phyloP scores from a whole-genome alignment of 208 protist genomes.

The Leishmania major region DNA sequence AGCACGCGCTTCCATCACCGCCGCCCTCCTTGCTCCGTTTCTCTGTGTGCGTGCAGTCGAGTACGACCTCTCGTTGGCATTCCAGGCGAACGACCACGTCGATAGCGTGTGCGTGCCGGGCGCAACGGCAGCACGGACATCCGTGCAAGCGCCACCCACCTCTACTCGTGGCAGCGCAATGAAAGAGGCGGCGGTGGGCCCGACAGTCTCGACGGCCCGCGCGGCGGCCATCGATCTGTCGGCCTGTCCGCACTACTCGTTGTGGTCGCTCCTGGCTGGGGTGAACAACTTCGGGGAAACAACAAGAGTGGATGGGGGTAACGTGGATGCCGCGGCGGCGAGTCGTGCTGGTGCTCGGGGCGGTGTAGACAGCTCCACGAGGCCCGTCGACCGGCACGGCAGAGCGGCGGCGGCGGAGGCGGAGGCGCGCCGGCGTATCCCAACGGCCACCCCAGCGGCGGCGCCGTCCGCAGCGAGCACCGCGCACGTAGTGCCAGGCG shows the following conservation, averaged over 20 bases:
- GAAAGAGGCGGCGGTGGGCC: background rate
- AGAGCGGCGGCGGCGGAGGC: background rate
- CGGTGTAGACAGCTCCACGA: background rate
- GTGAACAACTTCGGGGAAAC: background rate
- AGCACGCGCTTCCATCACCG: background rate
- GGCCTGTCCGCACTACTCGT: background rate
- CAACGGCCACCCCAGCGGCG: background rate
- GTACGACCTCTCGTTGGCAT: background rate
- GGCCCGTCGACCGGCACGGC: background rate
- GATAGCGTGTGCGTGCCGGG: background rate
- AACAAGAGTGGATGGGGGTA: background rate
- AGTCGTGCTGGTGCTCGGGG: background rate
- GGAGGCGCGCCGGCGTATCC: background rate
- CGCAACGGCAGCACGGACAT: background rate
- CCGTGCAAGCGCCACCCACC: background rate
- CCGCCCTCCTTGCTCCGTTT: background rate
- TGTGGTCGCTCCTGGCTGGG: slow-evolving; percentile 3
- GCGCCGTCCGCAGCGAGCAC: background rate
- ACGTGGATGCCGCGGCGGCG: background rate
- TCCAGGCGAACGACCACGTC: background rate
- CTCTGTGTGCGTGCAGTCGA: background rate
- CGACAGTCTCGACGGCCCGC: background rate
- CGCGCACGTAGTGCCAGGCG: background rate
- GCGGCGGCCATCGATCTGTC: background rate
- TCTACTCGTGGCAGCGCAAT: background rate